Evolutionary conservation across 805 yeast species (phyloP).

Genomic region (Spencermartinsiella europaea): DNA sequence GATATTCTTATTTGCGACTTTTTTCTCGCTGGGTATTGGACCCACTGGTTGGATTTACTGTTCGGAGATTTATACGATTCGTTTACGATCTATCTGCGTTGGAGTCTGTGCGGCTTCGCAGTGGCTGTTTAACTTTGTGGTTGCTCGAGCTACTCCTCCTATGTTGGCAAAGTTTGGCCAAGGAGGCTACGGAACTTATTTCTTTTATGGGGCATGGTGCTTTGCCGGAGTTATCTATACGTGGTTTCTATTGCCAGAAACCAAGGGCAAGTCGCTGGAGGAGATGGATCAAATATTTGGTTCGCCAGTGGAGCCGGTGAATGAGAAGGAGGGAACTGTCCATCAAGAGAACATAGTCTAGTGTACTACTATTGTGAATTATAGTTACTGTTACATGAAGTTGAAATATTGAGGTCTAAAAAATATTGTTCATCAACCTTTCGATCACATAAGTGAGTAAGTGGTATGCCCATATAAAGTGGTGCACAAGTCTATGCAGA

Average conservation of each 20-base stretch:
- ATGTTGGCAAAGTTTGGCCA: constrained; percentile 5
- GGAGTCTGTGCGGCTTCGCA: constrained; percentile 10
- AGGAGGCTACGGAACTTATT: constrained; percentile 9
- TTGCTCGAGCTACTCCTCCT: constrained; percentile 10
- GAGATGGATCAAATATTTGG: constrained; percentile 14
- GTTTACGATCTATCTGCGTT: constrained; percentile 5
- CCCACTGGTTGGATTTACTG: constrained; percentile 88
- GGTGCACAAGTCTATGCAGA: too few relatives aligned
- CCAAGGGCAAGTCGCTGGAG: constrained; percentile 14
- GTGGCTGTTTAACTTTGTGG: constrained; percentile 10
- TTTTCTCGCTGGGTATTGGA: constrained; percentile 9
- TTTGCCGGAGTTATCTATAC: constrained; percentile 5
- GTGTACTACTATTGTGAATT: too few relatives aligned
- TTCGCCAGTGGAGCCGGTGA: too few relatives aligned
- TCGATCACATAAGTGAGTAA: not conserved
- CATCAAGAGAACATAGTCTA: too few relatives aligned
- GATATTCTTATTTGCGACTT: constrained; percentile 6
- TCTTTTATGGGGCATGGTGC: constrained; percentile 9
- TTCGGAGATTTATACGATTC: constrained; percentile 56
- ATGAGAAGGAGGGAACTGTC: too few relatives aligned
- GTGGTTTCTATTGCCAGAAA: constrained; percentile 13
- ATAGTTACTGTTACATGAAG: too few relatives aligned
- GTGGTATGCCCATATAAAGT: too few relatives aligned
- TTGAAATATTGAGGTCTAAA: too few relatives aligned
- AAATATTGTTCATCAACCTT: too few relatives aligned